Evolutionary conservation across 495 filamentous ascomycete species (phyloP).

Genomic region (Xylona heveae): DNA sequence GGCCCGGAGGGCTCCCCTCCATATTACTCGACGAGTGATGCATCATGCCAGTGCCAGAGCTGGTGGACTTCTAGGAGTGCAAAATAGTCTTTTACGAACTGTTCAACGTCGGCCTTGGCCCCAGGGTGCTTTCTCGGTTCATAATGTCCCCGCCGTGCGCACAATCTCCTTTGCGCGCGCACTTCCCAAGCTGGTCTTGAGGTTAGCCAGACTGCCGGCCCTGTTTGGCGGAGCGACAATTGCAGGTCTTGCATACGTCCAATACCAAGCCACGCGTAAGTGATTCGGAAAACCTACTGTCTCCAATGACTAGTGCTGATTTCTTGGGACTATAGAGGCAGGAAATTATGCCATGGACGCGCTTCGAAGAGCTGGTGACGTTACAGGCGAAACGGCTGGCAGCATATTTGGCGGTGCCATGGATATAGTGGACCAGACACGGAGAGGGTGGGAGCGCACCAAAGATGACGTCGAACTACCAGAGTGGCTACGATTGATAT

Average conservation of each 20-base stretch:
- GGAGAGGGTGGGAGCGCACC: slow-evolving; percentile 62
- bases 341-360: slow-evolving; percentile 73
- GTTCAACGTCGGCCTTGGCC: slow-evolving; percentile 48
- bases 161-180: slow-evolving; percentile 70
- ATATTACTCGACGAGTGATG: slow-evolving; percentile 42
- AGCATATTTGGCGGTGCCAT: slow-evolving; percentile 45
- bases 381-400: slow-evolving; percentile 40
- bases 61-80: slow-evolving; percentile 46
- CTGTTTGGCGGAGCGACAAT: slow-evolving; percentile 78
- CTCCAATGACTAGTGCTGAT: slow-evolving; percentile 1
- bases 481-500: slow-evolving; percentile 66
- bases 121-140: slow-evolving; percentile 49
- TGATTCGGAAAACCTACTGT: slow-evolving; percentile 6
- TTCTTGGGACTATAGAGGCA: slow-evolving; percentile 33
- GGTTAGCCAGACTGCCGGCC: slow-evolving; percentile 69
- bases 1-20: slow-evolving; percentile 28
- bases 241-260: slow-evolving; percentile 72
- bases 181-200: slow-evolving; percentile 74
- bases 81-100: slow-evolving; percentile 36
- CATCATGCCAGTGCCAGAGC: slow-evolving; percentile 31
- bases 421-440: slow-evolving; percentile 56
- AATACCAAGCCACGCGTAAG: slow-evolving; percentile 89
- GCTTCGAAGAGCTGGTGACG: slow-evolving; percentile 47
- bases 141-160: slow-evolving; percentile 69
- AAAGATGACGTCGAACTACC: slow-evolving; percentile 58